These are phyloP conservation scores for Sugiyamaella marilandica DNA, from an alignment of 805 yeast genomes.

Conservation along the genomic window DNA sequence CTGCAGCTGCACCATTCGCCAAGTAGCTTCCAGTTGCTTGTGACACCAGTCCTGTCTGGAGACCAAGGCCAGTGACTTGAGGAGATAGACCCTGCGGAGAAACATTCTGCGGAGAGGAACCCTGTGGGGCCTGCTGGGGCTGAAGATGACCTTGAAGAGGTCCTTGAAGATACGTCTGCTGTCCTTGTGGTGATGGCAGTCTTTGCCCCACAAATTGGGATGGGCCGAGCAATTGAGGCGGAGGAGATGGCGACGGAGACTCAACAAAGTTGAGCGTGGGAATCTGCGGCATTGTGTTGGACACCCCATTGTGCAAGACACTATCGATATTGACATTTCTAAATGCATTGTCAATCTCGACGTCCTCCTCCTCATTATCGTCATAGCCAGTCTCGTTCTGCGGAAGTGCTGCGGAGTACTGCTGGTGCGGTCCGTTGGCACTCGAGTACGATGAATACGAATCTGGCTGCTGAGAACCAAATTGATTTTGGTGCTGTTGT, in stretches of 20 bases:
- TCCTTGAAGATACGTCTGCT: constrained; percentile 22
- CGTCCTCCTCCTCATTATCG: constrained; percentile 69
- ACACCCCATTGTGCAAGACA: constrained; percentile 61
- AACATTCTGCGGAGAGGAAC: neutral
- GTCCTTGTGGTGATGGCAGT: constrained; percentile 22
- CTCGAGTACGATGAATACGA: neutral
- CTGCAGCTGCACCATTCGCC: neutral
- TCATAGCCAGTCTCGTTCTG: constrained; percentile 29
- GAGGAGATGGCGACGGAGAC: constrained; percentile 20
- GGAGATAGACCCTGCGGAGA: constrained; percentile 5
- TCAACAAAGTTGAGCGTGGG: constrained; percentile 9
- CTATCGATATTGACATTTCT: constrained; percentile 75
- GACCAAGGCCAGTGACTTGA: neutral
- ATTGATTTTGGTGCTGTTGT: constrained; percentile 11
- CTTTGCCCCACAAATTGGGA: constrained; percentile 16
- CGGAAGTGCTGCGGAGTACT: neutral
- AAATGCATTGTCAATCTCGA: constrained; percentile 72
- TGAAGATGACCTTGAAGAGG: constrained; percentile 4
- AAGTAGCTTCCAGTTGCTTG: neutral
- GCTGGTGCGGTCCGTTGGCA: neutral
- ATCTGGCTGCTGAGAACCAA: neutral
- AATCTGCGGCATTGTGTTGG: constrained; percentile 41
- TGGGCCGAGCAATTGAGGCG: constrained; percentile 7
- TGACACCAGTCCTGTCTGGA: neutral
- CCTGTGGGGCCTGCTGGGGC: neutral